phyloP scores from a whole-genome alignment of 305 asterid species.

The Fraxinus velutina region DNA sequence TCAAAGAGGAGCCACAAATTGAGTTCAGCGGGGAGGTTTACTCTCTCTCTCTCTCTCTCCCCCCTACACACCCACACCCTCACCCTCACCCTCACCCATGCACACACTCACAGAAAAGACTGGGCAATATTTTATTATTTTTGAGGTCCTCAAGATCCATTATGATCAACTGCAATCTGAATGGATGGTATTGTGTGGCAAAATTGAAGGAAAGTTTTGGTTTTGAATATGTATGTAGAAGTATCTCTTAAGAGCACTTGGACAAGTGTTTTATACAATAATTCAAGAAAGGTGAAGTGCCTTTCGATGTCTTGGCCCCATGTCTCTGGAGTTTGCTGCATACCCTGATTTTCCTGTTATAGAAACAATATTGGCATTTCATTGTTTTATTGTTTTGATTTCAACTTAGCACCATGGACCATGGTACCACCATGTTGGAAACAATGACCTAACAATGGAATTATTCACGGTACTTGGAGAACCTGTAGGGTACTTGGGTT shows the following conservation, averaged over 20 bases:
- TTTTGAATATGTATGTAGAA: not conserved
- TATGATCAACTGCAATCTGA: not conserved
- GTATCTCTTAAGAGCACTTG: not conserved
- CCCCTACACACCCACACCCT: not conserved
- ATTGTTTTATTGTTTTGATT: not conserved
- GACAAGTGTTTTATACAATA: not conserved
- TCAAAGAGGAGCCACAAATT: constrained; percentile 74
- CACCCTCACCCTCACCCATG: not conserved
- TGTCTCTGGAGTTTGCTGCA: not conserved
- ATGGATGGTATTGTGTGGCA: constrained; percentile 10
- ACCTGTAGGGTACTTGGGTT: not conserved
- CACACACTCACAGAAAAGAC: not conserved
- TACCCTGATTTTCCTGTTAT: not conserved
- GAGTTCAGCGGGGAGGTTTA: constrained; percentile 94
- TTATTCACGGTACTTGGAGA: not conserved
- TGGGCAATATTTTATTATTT: not conserved
- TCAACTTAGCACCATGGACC: not conserved
- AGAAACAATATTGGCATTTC: not conserved
- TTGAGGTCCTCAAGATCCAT: not conserved
- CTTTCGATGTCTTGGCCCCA: not conserved
- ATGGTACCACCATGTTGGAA: not conserved
- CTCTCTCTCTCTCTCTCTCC: not conserved
- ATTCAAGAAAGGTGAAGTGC: not conserved
- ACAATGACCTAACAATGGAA: not conserved
- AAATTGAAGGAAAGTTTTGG: not conserved